These are phyloP conservation scores for Cladophialophora exuberans DNA, from an alignment of 2,329 filamentous ascomycete genomes.

Conservation along the genomic window DNA sequence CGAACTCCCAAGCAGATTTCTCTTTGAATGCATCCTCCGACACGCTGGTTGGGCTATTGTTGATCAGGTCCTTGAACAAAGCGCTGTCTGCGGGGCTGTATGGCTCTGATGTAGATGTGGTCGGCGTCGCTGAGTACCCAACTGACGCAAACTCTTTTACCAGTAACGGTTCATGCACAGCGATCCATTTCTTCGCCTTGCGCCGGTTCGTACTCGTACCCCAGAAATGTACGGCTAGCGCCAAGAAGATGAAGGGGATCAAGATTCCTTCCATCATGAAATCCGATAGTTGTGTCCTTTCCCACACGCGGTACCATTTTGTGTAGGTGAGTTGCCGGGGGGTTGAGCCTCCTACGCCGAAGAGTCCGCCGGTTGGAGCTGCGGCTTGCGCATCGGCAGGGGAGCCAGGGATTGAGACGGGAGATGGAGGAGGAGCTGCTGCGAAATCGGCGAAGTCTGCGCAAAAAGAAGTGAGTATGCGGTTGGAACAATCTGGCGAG, in stretches of 20 bases:
- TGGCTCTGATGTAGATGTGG: slow-evolving; percentile 38
- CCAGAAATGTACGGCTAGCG: slow-evolving; percentile 78
- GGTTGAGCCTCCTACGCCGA: not conserved
- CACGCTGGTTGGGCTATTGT: slow-evolving; percentile 41
- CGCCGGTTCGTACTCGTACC: slow-evolving; percentile 78
- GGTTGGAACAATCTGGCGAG: too few relatives aligned
- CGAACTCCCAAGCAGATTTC: slow-evolving; percentile 83
- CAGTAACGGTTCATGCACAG: slow-evolving; percentile 71
- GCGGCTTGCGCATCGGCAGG: slow-evolving; percentile 53
- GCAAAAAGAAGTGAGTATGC: slow-evolving; percentile 1
- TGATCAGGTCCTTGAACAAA: slow-evolving; percentile 39
- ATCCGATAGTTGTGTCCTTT: slow-evolving; percentile 80
- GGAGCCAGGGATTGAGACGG: slow-evolving; percentile 49
- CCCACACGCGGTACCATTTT: slow-evolving; percentile 96
- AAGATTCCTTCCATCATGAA: slow-evolving; percentile 88
- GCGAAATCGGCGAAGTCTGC: slow-evolving; percentile 95
- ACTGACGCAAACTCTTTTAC: slow-evolving; percentile 83
- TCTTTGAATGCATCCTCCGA: slow-evolving; percentile 73
- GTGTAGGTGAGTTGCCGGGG: slow-evolving; percentile 67
- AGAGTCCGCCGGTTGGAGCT: slow-evolving; percentile 37
- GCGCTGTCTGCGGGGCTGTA: slow-evolving; percentile 50
- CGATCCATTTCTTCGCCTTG: slow-evolving; percentile 80
- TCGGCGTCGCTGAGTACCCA: slow-evolving; percentile 69
- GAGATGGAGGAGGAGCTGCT: slow-evolving; percentile 45
- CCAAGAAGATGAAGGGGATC: slow-evolving; percentile 71